phyloP scores from a whole-genome alignment of 1,284 basidiomycete species.

The Puccinia novopanici region DNA sequence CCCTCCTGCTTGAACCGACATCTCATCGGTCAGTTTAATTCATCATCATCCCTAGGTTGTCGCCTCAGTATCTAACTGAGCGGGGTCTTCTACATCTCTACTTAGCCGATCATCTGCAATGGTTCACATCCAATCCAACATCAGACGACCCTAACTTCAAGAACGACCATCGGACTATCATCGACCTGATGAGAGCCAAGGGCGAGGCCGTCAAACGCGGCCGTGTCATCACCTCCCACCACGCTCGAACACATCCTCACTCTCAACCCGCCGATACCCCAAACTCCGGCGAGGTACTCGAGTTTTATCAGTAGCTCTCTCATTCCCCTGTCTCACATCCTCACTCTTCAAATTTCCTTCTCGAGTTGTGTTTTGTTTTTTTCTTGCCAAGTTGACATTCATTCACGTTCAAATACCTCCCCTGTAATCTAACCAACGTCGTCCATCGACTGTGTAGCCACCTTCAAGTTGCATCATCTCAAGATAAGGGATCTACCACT shows the following conservation, averaged over 20 bases:
- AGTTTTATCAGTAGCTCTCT: conserved; percentile 20
- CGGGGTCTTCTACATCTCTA: background rate
- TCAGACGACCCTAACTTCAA: conserved; percentile 37
- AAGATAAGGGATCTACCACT: no score
- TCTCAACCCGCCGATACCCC: background rate
- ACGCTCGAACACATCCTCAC: background rate
- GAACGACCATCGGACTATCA: conserved; percentile 30
- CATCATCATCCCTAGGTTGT: background rate
- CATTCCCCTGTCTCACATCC: background rate
- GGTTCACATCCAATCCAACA: conserved; percentile 40
- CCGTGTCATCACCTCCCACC: background rate
- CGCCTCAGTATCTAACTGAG: background rate
- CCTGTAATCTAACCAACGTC: background rate
- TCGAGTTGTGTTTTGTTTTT: no score
- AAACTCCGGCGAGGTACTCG: conserved; percentile 3
- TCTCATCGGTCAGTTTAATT: conserved; percentile 58
- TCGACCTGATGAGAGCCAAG: conserved; percentile 37
- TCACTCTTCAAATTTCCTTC: no score
- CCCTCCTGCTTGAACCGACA: conserved; percentile 85
- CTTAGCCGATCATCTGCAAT: conserved; percentile 42
- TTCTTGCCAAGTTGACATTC: no score
- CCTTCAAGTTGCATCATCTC: no score
- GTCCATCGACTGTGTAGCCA: no score
- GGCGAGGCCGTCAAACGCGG: conserved; percentile 44
- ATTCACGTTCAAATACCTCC: background rate